Conservation (phyloP, 371 early-diverging fungal species). For the Cokeromyces recurvatus region DNA sequence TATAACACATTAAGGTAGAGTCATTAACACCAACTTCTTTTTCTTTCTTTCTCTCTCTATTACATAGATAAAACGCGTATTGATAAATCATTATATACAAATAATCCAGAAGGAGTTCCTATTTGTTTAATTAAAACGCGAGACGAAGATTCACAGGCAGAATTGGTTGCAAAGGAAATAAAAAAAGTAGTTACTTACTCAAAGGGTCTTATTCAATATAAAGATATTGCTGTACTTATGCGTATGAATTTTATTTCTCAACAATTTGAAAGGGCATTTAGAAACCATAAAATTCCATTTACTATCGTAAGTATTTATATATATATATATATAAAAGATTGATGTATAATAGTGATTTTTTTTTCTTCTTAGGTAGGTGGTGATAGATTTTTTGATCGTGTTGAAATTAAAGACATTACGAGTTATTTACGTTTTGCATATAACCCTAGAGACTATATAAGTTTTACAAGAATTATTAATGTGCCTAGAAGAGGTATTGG, state of each 20-base stretch:
- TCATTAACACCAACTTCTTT: too few species aligned
- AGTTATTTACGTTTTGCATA: conserved; percentile 42
- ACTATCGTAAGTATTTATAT: conserved; percentile 40
- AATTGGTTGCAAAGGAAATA: conserved; percentile 40
- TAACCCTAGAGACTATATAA: conserved; percentile 40
- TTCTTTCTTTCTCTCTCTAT: not conserved
- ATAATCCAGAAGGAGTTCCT: conserved; percentile 33
- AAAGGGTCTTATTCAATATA: conserved; percentile 27
- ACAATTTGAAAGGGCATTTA: conserved; percentile 42
- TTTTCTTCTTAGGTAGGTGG: conserved; percentile 42
- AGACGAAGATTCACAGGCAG: conserved; percentile 27
- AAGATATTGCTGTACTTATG: conserved; percentile 55
- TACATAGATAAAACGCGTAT: conserved; percentile 23
- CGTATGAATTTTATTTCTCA: conserved; percentile 43
- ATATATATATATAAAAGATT: too few species aligned
- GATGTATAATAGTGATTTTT: too few species aligned
- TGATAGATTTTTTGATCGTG: conserved; percentile 36
- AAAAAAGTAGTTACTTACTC: conserved; percentile 29
- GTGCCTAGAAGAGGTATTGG: conserved; percentile 49
- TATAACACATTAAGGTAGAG: conserved; percentile 3
- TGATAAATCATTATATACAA: conserved; percentile 22
- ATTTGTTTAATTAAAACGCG: conserved; percentile 21
- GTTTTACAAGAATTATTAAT: conserved; percentile 41
- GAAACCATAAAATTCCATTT: conserved; percentile 37
- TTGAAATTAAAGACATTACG: conserved; percentile 42